Conservation (phyloP, 1,139 yeast species). For the Yamadazyma atlantica region DNA sequence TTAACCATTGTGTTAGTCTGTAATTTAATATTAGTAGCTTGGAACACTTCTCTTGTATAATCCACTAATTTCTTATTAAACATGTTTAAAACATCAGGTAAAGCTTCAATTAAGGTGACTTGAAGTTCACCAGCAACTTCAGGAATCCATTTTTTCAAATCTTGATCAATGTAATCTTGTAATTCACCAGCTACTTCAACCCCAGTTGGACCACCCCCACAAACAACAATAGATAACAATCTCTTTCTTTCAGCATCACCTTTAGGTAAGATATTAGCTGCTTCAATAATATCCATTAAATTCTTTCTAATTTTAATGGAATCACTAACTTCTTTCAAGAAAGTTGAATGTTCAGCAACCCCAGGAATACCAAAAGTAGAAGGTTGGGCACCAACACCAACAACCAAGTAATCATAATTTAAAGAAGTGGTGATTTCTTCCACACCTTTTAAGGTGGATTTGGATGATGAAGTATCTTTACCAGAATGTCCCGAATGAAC, state of each 20-base stretch:
- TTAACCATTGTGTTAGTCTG: constrained; percentile 85
- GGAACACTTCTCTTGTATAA: constrained; percentile 80
- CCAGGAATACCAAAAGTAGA: constrained; percentile 94
- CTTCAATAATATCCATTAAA: constrained; percentile 74
- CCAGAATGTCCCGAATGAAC: constrained; percentile 55
- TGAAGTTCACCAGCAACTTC: constrained; percentile 76
- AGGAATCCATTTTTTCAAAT: constrained; percentile 86
- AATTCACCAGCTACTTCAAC: constrained; percentile 95
- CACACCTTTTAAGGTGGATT: constrained; percentile 39
- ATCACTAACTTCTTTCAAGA: constrained; percentile 84
- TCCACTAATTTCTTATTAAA: constrained; percentile 82
- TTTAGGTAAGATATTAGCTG: constrained; percentile 73
- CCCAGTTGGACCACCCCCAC: constrained; percentile 98
- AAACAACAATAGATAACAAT: constrained; percentile 78
- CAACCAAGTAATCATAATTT: constrained; percentile 75
- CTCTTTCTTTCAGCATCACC: constrained; percentile 80
- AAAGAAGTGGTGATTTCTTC: constrained; percentile 50
- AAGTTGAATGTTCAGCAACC: constrained; percentile 81
- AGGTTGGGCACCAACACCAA: constrained; percentile 92
- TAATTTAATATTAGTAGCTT: constrained; percentile 75
- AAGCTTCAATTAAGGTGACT: constrained; percentile 85
- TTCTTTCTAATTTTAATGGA: constrained; percentile 74
- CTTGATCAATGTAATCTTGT: constrained; percentile 92
- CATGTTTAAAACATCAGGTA: constrained; percentile 86
- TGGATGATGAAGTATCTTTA: constrained; percentile 52